Evolutionary conservation across 225 moss, liverwort and hornwort genomes (phyloP), one percentile per base, ranked within the genome.

Genomic region (Sphagnum contortum): DNA sequence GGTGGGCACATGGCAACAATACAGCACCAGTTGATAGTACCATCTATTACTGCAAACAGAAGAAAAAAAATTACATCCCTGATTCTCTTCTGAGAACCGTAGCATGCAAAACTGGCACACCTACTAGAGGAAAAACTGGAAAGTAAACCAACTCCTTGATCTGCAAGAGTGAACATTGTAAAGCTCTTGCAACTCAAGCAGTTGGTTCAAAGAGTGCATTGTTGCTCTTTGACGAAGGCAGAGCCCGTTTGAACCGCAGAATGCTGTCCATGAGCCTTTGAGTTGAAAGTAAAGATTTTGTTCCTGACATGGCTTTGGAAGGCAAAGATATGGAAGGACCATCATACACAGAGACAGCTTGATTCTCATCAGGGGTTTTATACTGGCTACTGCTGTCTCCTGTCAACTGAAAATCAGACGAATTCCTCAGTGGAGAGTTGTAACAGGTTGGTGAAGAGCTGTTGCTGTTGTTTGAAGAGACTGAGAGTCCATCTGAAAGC

Each of bases 361-460:
- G 70, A 45, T 55, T 63, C 2, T 50, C 61, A 45, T 13, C 52
- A n/a, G 59, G 54, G 45, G 55, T 8, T 53, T 5, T 55, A 48
- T 53, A n/a, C 67, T 12, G 57, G 67, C 64, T 63, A 8, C 8
- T 65, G 46, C 63, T 73, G 63, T 44, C 60, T 5, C 56, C 60
- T 51, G 76, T 81, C 12, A 79, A 70, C 60, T 72, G 76, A 61
- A 70, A 63, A 12, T 80, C 79, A 61, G 77, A 74, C 6, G 79
- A 79, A 71, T 77, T 67, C 6, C 72, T 72, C 53, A 67, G 74
- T 52, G 82, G 84, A 45, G 91, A 88, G 66, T 84, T 80, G 71
- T 76, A 80, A 66, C 77, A 87, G 14, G 85, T 81, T 7, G 83
- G 88, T 7, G 86, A 88, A 13, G 86, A 93, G 64, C 66, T 82